Percentiles rank a stretch among this genome's conserved stretches.
Conservation (phyloP, 2,329 filamentous ascomycete genomes). For the Paecilomyces formosus region DNA sequence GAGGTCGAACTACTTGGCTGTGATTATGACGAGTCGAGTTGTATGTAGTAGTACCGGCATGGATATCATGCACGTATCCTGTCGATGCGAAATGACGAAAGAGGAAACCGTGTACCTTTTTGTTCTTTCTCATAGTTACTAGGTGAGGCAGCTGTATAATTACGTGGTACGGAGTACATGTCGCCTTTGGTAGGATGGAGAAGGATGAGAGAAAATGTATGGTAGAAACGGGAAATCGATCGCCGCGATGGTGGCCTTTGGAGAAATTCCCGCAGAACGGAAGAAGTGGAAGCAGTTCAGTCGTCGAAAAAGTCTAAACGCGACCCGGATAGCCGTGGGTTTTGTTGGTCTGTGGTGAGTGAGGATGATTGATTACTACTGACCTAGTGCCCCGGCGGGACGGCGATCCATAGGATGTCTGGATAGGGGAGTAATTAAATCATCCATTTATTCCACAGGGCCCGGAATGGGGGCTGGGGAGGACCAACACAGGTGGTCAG, state of each 20-base stretch:
- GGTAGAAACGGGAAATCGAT: background rate
- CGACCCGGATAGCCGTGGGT: background rate
- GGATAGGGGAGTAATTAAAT: background rate
- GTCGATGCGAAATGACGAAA: too few relatives aligned
- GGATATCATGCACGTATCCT: too few relatives aligned
- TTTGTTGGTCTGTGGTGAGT: slow-evolving; percentile 1
- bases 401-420: slow-evolving; percentile 4
- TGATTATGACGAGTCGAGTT: too few relatives aligned
- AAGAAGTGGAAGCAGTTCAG: slow-evolving; percentile 2
- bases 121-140: too few relatives aligned
- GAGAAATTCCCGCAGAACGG: slow-evolving; percentile 3
- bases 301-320: slow-evolving; percentile 2
- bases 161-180: background rate
- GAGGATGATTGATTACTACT: too few relatives aligned
- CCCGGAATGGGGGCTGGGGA: background rate
- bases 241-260: background rate
- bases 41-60: too few relatives aligned
- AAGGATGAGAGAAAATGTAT: background rate
- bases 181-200: background rate
- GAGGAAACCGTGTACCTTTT: too few relatives aligned
- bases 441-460: background rate
- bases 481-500: background rate
- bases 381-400: slow-evolving; percentile 1
- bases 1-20: too few relatives aligned
- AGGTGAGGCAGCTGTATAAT: too few relatives aligned